Evolutionary conservation across 1,284 basidiomycete species (phyloP).

Genomic region (Leucoagaricus sp.): DNA sequence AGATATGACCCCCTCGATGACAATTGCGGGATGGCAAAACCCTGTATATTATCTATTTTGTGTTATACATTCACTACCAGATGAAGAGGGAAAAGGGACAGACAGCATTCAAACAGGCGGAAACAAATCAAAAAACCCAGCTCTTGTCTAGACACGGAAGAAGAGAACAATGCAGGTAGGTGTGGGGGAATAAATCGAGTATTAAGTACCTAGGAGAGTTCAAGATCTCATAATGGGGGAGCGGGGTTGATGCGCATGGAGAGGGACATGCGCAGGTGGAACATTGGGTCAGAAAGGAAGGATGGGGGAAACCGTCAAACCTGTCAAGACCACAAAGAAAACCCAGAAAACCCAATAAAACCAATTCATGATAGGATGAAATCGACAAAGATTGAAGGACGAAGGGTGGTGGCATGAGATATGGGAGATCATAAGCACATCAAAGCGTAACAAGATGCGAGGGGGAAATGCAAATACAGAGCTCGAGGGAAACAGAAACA

Average conservation of each 20-base stretch:
- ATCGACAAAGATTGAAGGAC: background rate
- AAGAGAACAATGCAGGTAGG: background rate
- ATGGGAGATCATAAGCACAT: slow-evolving; percentile 8
- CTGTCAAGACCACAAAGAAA: background rate
- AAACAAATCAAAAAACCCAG: background rate
- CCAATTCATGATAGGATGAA: background rate
- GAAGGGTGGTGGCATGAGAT: background rate
- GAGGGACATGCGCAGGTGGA: no score
- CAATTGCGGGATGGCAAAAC: background rate
- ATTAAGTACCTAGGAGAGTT: background rate
- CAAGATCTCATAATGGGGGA: background rate
- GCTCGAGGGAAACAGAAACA: background rate
- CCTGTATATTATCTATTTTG: slow-evolving; percentile 10
- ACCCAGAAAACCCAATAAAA: background rate
- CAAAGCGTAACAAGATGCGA: slow-evolving; percentile 8
- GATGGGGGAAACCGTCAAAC: background rate
- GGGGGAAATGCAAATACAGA: background rate
- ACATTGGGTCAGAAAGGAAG: no score
- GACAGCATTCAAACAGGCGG: background rate
- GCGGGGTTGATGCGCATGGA: background rate
- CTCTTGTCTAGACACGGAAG: slow-evolving; percentile 2
- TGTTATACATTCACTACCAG: slow-evolving; percentile 10
- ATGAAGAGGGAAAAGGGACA: background rate
- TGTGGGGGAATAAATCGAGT: background rate
- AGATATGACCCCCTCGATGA: no score